Conservation (phyloP, 2,329 filamentous ascomycete species). For the Didymella exigua region DNA sequence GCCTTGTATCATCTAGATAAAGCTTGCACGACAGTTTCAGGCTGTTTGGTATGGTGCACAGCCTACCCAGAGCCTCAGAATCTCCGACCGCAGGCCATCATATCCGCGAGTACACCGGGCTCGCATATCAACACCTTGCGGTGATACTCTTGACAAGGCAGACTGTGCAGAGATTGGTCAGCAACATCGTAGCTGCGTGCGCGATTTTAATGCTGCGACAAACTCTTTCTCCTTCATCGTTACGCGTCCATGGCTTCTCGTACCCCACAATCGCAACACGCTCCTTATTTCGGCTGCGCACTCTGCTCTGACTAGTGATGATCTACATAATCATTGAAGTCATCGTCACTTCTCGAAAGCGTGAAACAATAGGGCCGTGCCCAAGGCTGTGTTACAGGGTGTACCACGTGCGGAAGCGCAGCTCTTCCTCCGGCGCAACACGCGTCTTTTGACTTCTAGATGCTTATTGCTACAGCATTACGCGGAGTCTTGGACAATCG, state of each 20-base stretch:
- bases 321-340: not conserved
- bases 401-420: not conserved
- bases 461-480: constrained; percentile 1
- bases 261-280: constrained; percentile 5
- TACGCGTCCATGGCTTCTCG: constrained; percentile 9
- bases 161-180: constrained; percentile 4
- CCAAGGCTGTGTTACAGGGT: not conserved
- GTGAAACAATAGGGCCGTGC: not conserved
- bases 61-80: not conserved
- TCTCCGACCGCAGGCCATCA: constrained; percentile 6
- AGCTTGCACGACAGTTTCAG: constrained; percentile 16
- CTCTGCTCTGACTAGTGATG: not conserved
- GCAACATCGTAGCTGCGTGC: constrained; percentile 1
- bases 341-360: not conserved
- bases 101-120: not conserved
- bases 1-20: constrained; percentile 10
- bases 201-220: not conserved
- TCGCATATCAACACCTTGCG: constrained; percentile 1
- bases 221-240: constrained; percentile 1
- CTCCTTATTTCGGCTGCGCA: not conserved
- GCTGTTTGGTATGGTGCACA: constrained; percentile 8
- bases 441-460: not conserved
- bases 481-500: not conserved
- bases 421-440: not conserved
- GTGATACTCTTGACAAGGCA: constrained; percentile 4